phyloP scores from a whole-genome alignment of 1,284 basidiomycete genomes.

The Tilletiopsis washingtonensis region DNA sequence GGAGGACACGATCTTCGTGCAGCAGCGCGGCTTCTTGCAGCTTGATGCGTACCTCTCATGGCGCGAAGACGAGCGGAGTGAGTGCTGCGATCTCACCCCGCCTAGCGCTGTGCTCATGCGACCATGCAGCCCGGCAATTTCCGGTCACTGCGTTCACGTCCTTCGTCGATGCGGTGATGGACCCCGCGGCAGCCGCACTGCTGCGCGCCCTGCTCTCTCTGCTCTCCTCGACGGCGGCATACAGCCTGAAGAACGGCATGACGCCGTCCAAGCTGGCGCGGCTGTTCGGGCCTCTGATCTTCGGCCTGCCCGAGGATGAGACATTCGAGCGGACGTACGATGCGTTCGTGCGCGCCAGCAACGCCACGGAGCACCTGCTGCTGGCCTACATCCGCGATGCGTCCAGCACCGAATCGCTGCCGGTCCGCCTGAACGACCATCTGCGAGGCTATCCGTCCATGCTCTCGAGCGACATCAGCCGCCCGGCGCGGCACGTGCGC shows the following conservation, averaged over 20 bases:
- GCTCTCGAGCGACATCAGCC: constrained; percentile 22
- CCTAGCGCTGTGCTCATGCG: too few relatives aligned
- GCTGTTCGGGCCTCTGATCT: constrained; percentile 37
- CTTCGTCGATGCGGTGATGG: constrained; percentile 18
- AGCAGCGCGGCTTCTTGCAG: constrained; percentile 43
- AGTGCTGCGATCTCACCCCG: constrained; percentile 2
- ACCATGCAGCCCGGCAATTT: constrained; percentile 8
- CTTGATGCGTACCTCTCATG: constrained; percentile 36
- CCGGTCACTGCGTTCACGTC: constrained; percentile 19
- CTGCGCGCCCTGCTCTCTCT: constrained; percentile 37
- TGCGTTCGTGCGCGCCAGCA: constrained; percentile 33
- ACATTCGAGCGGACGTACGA: constrained; percentile 42
- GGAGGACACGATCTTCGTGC: constrained; percentile 40
- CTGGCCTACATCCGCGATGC: constrained; percentile 40
- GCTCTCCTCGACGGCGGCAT: constrained; percentile 37
- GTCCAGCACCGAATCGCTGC: constrained; percentile 19
- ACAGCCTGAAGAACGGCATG: constrained; percentile 46
- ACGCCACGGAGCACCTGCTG: constrained; percentile 43
- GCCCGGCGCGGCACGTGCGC: constrained; percentile 18
- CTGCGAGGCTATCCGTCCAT: constrained; percentile 35
- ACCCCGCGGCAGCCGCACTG: constrained; percentile 18
- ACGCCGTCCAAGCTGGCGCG: constrained; percentile 36
- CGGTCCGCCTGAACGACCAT: constrained; percentile 32
- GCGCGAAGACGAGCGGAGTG: constrained; percentile 31
- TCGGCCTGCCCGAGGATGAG: constrained; percentile 45